A percentile compares a stretch with the other conserved stretches of the same genome.
These are phyloP conservation scores for Asclepias syriaca DNA, from an alignment of 257 asterid species.

Conservation along the genomic window DNA sequence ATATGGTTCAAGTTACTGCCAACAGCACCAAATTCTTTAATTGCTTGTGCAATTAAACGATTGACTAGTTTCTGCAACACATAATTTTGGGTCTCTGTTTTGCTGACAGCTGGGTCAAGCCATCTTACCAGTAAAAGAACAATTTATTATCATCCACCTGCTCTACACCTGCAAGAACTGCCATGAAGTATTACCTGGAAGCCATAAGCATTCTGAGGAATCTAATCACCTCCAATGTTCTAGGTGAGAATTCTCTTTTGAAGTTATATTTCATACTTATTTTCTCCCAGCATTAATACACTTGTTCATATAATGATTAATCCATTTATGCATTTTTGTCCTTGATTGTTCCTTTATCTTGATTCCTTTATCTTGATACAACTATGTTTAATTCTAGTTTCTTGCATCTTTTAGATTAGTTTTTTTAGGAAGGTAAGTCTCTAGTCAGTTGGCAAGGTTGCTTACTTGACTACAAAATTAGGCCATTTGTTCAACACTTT, in stretches of 20 bases:
- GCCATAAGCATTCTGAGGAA: conserved; percentile 49
- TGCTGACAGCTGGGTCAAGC: conserved; percentile 45
- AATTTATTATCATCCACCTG: conserved; percentile 55
- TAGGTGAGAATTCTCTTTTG: conserved; percentile 38
- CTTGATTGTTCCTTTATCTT: neutral
- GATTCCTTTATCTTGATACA: neutral
- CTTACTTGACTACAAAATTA: neutral
- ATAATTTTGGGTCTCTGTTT: conserved; percentile 15
- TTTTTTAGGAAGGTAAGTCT: neutral
- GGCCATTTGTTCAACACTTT: neutral
- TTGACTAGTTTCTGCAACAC: neutral
- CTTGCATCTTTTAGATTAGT: neutral
- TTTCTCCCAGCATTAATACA: conserved; percentile 8
- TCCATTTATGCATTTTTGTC: neutral
- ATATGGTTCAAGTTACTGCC: neutral
- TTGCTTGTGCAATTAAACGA: neutral
- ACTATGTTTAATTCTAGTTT: neutral
- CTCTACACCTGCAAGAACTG: conserved; percentile 52
- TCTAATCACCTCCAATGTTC: conserved; percentile 54
- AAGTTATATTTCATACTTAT: neutral
- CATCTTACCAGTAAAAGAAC: conserved; percentile 48
- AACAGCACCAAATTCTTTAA: neutral
- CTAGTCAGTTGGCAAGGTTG: neutral
- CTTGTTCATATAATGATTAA: neutral
- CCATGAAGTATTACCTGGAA: conserved; percentile 48